A percentile compares a stretch with the other conserved stretches of the same genome.
Conservation (phyloP, 768 basidiomycete species). For the Tulasnella sp. region DNA sequence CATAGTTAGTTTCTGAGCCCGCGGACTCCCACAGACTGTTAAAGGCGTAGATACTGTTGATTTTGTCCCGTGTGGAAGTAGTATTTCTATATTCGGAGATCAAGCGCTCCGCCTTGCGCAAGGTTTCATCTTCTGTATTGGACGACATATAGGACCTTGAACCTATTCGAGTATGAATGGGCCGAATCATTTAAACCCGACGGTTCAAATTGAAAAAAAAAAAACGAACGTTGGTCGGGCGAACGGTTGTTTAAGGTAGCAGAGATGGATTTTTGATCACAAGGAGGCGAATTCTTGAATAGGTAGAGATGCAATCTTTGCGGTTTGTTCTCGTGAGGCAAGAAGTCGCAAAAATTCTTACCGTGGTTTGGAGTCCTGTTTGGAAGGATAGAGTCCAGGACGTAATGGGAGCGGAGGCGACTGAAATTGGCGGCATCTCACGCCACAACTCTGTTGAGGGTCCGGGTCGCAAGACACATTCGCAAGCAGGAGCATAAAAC, state of each 20-base stretch:
- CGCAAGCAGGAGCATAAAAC: neutral
- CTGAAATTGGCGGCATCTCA: neutral
- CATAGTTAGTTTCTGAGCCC: too few relatives aligned
- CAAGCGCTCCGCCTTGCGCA: neutral
- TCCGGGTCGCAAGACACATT: too few relatives aligned
- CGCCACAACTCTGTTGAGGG: neutral
- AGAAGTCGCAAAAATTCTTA: too few relatives aligned
- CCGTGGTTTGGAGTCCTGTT: neutral
- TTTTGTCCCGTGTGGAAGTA: too few relatives aligned
- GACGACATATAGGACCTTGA: neutral
- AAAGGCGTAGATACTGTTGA: too few relatives aligned
- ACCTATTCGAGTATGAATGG: neutral
- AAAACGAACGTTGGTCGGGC: neutral
- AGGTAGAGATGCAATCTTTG: too few relatives aligned
- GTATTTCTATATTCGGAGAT: neutral
- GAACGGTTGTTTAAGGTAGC: neutral
- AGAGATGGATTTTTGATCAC: neutral
- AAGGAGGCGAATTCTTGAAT: too few relatives aligned
- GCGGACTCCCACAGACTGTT: too few relatives aligned
- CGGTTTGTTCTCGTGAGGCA: too few relatives aligned
- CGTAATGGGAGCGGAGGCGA: neutral
- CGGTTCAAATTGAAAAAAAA: neutral
- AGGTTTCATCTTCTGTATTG: neutral
- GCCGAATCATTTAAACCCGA: neutral
- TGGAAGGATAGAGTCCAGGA: neutral